A percentile compares a stretch with the other conserved stretches of the same genome.
Evolutionary conservation across 768 basidiomycete species (phyloP).

Genomic region (Clathrus columnatus): DNA sequence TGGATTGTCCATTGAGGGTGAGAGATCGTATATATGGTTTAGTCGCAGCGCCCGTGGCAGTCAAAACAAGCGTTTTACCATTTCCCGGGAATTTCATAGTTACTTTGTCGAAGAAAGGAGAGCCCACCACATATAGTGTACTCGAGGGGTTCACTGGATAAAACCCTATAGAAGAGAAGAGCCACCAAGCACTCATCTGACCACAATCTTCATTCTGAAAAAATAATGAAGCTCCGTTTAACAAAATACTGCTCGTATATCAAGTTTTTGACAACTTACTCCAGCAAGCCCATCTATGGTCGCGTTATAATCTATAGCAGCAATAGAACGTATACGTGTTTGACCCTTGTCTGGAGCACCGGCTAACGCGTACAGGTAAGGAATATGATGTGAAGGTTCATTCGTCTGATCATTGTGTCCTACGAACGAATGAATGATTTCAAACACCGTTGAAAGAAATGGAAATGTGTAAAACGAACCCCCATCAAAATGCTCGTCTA

Average conservation of each 20-base stretch:
- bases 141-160: slow-evolving; percentile 81
- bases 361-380: slow-evolving; percentile 70
- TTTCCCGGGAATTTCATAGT: slow-evolving; percentile 45
- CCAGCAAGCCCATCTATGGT: slow-evolving; percentile 65
- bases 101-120: slow-evolving; percentile 49
- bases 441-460: neutral
- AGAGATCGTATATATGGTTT: slow-evolving; percentile 56
- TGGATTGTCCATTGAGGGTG: slow-evolving; percentile 40
- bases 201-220: slow-evolving; percentile 79
- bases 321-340: slow-evolving; percentile 61
- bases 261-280: slow-evolving; percentile 29
- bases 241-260: neutral
- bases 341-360: slow-evolving; percentile 66
- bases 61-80: slow-evolving; percentile 37
- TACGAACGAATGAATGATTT: slow-evolving; percentile 18
- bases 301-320: slow-evolving; percentile 53
- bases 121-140: slow-evolving; percentile 66
- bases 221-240: neutral
- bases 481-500: slow-evolving; percentile 48
- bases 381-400: slow-evolving; percentile 85
- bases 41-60: slow-evolving; percentile 45
- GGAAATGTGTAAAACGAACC: slow-evolving; percentile 23
- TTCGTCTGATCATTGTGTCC: slow-evolving; percentile 80
- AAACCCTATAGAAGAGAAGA: slow-evolving; percentile 76
- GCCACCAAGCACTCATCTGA: slow-evolving; percentile 86